Base-by-base conservation (phyloP, 2,329 filamentous ascomycete genomes). In the Cucurbitaria berberidis region DNA sequence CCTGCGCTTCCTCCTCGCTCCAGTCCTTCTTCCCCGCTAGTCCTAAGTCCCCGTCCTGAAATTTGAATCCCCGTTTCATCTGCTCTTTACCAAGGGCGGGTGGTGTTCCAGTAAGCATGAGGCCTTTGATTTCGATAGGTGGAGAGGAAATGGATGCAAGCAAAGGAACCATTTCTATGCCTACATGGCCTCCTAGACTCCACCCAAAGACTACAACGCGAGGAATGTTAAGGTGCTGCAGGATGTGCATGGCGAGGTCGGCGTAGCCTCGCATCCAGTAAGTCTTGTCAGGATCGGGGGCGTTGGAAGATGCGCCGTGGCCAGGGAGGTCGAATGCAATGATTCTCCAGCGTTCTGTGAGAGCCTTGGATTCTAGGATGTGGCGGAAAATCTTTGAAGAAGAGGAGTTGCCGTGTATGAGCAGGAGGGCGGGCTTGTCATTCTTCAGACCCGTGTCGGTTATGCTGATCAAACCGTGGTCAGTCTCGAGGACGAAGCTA, bases 271-370 rank as follows among this genome's bases (percentile, higher is more conserved):
- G 50, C 60, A 64, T 65, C 21, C 53, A 66, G 59, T 74, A 75
- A 11, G 55, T 57, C 1, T 32, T 47, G 2, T 56, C 39, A 0
- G 69, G 67, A 29, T 66, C 42, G 2, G 62, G 60, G 9, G 72
- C 68, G 32, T 74, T 63, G 42, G 52, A 60, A 29, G 57, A 63
- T 11, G 60, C 55, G 45, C 73, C 72, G 45, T 75, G 73, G 53
- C 73, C 72, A 22, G 72, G 73, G 34, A 74, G 66, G 51, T 73
- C 70, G 48, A 74, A 64, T 9, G 70, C 47, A 9, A 75, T 47
- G 43, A 70, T 43, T 38, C 64, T 66, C 51, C 60, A 60, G 1
- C 26, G 24, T n/a, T 45, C 13, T 1, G 53, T 54, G 24, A 69
- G 46, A 8, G 44, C 19, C 0, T 54, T 26, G 8, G 52, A 60